Evolutionary conservation across 2,329 filamentous ascomycete genomes (phyloP).

Genomic region (Phyllosticta paracitricarpa): DNA sequence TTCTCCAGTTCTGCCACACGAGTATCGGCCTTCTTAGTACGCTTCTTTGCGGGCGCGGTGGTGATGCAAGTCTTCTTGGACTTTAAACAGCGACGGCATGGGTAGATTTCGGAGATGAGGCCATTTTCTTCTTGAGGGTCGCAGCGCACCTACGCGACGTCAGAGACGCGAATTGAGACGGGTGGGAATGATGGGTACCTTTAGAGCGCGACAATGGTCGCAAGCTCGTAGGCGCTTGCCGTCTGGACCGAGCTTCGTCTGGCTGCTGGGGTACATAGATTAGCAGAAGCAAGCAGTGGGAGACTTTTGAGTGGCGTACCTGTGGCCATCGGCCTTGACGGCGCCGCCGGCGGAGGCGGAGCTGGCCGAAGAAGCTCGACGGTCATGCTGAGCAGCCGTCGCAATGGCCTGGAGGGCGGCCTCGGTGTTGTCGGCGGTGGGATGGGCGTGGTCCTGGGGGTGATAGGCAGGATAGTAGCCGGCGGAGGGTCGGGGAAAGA

Average conservation of each 20-base stretch:
- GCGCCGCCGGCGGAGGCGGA: constrained; percentile 5
- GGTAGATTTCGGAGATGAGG: constrained; percentile 38
- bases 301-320: neutral
- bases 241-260: constrained; percentile 9
- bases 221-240: constrained; percentile 8
- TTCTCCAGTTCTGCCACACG: constrained; percentile 83
- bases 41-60: constrained; percentile 64
- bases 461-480: constrained; percentile 1
- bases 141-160: constrained; percentile 55
- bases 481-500: neutral
- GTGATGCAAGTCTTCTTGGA: constrained; percentile 35
- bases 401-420: constrained; percentile 8
- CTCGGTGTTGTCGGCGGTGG: constrained; percentile 2
- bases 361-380: constrained; percentile 6
- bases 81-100: constrained; percentile 61
- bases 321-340: neutral
- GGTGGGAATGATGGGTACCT: neutral
- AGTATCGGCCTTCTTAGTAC: constrained; percentile 86
- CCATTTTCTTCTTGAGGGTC: constrained; percentile 56
- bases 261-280: neutral
- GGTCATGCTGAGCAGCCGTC: constrained; percentile 4
- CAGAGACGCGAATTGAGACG: neutral
- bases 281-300: neutral
- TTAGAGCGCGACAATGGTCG: constrained; percentile 12
- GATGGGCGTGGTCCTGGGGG: neutral